phyloP scores from a whole-genome alignment of 106 monocot genomes.

The Phalaenopsis equestris region DNA sequence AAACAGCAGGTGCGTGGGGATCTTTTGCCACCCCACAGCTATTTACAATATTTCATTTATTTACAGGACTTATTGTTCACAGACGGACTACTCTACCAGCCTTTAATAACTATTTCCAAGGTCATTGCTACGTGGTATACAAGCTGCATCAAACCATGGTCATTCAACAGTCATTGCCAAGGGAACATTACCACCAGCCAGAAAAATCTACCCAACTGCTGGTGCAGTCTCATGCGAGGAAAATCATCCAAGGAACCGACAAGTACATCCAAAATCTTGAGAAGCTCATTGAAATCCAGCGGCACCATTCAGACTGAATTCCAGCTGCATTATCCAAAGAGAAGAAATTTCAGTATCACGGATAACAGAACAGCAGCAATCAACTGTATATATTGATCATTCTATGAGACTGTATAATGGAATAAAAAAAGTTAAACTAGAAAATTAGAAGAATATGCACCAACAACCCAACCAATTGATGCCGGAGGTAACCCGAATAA shows the following conservation, averaged over 20 bases:
- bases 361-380: neutral
- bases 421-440: no score
- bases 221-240: neutral
- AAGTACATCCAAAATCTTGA: neutral
- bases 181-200: neutral
- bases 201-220: neutral
- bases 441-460: no score
- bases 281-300: constrained; percentile 4
- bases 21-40: neutral
- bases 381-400: neutral
- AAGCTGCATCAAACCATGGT: neutral
- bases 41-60: neutral
- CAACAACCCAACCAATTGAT: no score
- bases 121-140: no score
- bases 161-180: neutral
- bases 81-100: no score
- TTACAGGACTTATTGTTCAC: neutral
- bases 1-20: neutral
- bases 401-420: no score
- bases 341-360: neutral
- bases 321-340: constrained; percentile 25
- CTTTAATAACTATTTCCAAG: neutral
- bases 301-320: constrained; percentile 16
- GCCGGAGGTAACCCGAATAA: no score
- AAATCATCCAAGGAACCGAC: no score